Evolutionary conservation across 805 yeast species (phyloP), one percentile per base, ranked within the genome.

Genomic region (Lachancea kluyveri): DNA sequence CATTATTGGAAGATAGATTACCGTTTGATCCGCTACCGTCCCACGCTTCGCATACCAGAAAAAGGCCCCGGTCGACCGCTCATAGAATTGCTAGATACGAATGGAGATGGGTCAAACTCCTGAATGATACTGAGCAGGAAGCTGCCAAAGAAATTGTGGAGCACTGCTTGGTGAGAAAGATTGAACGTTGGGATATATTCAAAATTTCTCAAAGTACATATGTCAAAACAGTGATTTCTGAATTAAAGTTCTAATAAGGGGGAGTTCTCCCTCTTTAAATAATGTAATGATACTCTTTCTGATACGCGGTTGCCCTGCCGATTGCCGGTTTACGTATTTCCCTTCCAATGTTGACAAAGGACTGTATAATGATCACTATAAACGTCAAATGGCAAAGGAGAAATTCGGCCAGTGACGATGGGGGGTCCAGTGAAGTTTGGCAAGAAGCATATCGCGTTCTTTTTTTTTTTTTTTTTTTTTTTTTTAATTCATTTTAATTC

Each of bases 81-180:
- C 96, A 90, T 56, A 65, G 96, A 35, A 92, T 90, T 19, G 96
- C 96, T 4, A 73, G 90, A 50, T 77, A 85, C 21, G 92, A 84
- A 40, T 92, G 98, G 98, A 70, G 69, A 21, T 90, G 97, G 97
- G 68, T 59, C 40, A 55, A 57, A 14, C 57, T 73, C 42, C 58
- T 63, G 33, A 67, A 67, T 1, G 60, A 59, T 4, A n/a, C n/a
- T n/a, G 42, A 45, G 17, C 36, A 41, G 14, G 15, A 25, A n/a
- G 40, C 44, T 5, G 48, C 50, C 8, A 54, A 59, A 30, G 46
- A 43, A 11, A 48, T 56, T 25, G 61, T 56, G 2, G 38, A 36
- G 24, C 45, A 50, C 24, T 50, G 59, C 4, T 36, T 56, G 21
- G 44, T 50, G 8, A 47, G 59, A 26, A 54, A 52, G 30, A 53